Conservation (phyloP, 2,329 filamentous ascomycete species). For the Epicoccum nigrum region DNA sequence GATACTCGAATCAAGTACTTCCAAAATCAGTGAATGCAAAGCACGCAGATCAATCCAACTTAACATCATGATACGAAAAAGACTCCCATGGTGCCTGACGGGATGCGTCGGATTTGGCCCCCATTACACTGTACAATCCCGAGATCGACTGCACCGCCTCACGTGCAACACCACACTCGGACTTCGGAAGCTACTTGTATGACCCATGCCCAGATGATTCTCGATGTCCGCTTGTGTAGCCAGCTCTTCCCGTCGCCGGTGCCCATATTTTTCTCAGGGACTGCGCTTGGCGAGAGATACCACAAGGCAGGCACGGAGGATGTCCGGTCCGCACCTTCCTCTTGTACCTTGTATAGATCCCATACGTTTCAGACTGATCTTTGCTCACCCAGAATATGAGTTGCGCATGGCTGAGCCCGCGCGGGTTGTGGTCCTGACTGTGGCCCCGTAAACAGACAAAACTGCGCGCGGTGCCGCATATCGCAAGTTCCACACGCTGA, state of each 20-base stretch:
- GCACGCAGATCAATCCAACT: too few species aligned
- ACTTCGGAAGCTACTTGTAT: constrained; percentile 1
- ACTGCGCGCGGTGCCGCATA: background rate
- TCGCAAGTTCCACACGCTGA: background rate
- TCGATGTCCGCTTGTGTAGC: background rate
- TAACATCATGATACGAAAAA: background rate
- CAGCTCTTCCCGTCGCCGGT: background rate
- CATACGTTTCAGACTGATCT: constrained; percentile 1
- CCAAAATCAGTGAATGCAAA: too few species aligned
- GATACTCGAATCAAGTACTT: too few species aligned
- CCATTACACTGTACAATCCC: constrained; percentile 6
- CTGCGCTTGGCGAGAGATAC: background rate
- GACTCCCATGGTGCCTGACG: background rate
- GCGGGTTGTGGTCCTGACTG: background rate
- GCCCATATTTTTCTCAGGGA: background rate
- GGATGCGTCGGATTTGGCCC: background rate
- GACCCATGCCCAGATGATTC: background rate
- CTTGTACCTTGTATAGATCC: background rate
- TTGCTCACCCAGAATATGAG: background rate
- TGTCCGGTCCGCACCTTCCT: background rate
- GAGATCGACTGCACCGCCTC: constrained; percentile 2
- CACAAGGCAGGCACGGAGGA: background rate
- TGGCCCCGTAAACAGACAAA: background rate
- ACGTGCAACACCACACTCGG: background rate
- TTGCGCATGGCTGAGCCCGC: constrained; percentile 1